These are phyloP conservation scores for Cladophialophora bantiana DNA, from an alignment of 2,329 filamentous ascomycete species.

Conservation along the genomic window DNA sequence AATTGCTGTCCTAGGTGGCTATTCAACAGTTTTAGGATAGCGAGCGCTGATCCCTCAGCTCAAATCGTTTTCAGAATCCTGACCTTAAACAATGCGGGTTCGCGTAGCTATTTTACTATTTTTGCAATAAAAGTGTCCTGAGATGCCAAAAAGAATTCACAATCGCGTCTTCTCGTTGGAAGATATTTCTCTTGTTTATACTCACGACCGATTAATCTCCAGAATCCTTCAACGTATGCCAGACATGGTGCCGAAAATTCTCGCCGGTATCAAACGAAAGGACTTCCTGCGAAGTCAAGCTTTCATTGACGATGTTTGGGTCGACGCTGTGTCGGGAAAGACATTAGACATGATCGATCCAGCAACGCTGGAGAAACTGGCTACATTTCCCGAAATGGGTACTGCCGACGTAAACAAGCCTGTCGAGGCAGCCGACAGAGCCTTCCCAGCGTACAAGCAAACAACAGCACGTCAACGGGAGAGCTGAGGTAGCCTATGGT, in stretches of 20 bases:
- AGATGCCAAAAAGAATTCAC: too few species aligned
- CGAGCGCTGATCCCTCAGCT: too few species aligned
- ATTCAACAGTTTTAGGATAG: too few species aligned
- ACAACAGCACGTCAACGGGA: constrained; percentile 63
- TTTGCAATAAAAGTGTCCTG: too few species aligned
- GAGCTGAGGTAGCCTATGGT: constrained; percentile 64
- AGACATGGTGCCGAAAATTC: not conserved
- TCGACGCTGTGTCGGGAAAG: constrained; percentile 81
- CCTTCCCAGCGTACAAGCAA: constrained; percentile 68
- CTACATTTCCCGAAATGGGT: constrained; percentile 80
- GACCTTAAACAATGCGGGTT: too few species aligned
- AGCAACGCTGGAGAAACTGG: constrained; percentile 78
- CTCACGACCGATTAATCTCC: too few species aligned
- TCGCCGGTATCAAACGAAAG: not conserved
- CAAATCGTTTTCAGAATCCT: too few species aligned
- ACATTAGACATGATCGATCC: constrained; percentile 90
- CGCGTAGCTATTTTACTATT: too few species aligned
- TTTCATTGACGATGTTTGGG: constrained; percentile 60
- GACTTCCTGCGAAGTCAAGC: not conserved
- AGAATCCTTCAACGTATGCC: too few species aligned
- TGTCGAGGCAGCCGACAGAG: constrained; percentile 77
- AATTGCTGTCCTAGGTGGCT: too few species aligned
- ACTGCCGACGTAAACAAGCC: constrained; percentile 77
- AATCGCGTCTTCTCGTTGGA: too few species aligned
- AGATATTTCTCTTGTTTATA: too few species aligned